Base-by-base conservation (phyloP, 1,284 basidiomycete genomes). In the Cerrena zonata region DNA sequence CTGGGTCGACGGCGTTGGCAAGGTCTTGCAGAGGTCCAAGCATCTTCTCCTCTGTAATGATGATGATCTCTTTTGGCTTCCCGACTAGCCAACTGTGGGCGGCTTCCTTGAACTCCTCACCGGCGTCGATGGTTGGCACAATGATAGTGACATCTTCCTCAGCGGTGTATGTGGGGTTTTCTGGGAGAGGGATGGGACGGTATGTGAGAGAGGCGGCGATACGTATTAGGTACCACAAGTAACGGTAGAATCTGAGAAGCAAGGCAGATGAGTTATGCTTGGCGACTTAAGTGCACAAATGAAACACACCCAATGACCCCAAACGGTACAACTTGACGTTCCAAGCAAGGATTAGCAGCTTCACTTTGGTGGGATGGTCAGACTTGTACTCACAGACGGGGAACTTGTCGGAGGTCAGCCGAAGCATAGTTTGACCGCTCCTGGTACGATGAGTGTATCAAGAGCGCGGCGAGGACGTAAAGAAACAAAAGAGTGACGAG, bases 121-220 rank as follows among this genome's bases (percentile, higher is more conserved):
- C 91, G 12, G 92, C 91, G 65, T 95, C 91, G 64, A 95, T 94
- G 56, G 91, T 94, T 36, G 91, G 92, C 2, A 94, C 91, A 56
- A 95, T 91, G 65, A 94, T 93, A 24, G 92, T 94, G 58, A 95
- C 91, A 76, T 95, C 91, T 68, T 94, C 91, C 4, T 80, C 77
- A 45, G 91, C 88, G 59, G 87, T 72, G 68, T 94, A 95, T 18
- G 91, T 94, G 0, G 91, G 91, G 63, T 89, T 87, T 70, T 86
- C 80, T 45, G 91, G 91, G 13, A 93, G 72, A 1, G 91, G 91
- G 50, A 94, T 83, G 21, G 91, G 91, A 53, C 84, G 80, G 71
- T 94, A 94, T 25, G 84, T 79, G 58, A 77, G 75, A 24, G 80
- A 79, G 15, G 91, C 91, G 30, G 80, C 70, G 42, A 94, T 68